phyloP scores from a whole-genome alignment of 179 eudicot species.

The Silene vulgaris region DNA sequence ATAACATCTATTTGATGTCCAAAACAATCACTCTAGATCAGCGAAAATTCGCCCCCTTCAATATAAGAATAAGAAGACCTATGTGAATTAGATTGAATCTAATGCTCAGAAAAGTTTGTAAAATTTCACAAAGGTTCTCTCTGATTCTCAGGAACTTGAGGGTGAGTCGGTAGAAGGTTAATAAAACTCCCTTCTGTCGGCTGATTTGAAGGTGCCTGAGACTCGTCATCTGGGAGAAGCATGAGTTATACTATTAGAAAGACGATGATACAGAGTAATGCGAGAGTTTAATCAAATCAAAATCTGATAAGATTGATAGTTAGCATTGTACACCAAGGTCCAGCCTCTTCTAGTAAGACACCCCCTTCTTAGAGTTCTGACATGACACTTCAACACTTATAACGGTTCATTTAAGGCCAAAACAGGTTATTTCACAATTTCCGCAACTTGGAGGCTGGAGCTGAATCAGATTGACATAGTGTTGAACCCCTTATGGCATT shows the following conservation, averaged over 20 bases:
- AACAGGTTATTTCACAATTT: too few relatives aligned
- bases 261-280: background rate
- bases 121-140: slow-evolving; percentile 32
- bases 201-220: slow-evolving; percentile 43
- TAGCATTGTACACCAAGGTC: background rate
- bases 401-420: too few relatives aligned
- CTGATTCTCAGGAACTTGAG: slow-evolving; percentile 38
- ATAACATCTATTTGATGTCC: slow-evolving; percentile 22
- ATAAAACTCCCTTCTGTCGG: slow-evolving; percentile 77
- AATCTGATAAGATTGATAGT: background rate
- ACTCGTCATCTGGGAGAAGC: slow-evolving; percentile 49
- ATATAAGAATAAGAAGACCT: slow-evolving; percentile 23
- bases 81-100: slow-evolving; percentile 16
- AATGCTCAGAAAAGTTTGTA: slow-evolving; percentile 20
- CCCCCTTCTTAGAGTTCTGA: too few relatives aligned
- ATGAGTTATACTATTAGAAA: slow-evolving; percentile 10
- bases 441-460: too few relatives aligned
- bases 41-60: slow-evolving; percentile 16
- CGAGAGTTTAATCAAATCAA: background rate
- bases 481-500: too few relatives aligned
- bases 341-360: background rate
- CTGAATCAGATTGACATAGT: too few relatives aligned
- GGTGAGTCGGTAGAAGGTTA: slow-evolving; percentile 56
- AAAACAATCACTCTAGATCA: slow-evolving; percentile 24
- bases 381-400: too few relatives aligned